phyloP scores from a whole-genome alignment of 2,329 filamentous ascomycete species.

The Aspergillus ochraceus region DNA sequence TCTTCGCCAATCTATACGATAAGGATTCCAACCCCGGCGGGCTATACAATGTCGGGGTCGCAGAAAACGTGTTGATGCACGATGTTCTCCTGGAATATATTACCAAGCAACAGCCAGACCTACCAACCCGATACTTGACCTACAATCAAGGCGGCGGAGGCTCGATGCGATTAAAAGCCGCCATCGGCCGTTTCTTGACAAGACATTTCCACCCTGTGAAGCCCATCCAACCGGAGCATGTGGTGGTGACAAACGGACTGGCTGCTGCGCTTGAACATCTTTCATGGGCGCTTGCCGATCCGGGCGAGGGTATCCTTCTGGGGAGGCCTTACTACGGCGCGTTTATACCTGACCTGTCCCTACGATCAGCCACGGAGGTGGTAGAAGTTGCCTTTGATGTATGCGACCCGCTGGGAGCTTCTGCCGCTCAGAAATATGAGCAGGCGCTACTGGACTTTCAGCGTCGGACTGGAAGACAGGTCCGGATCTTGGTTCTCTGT shows the following conservation, averaged over 20 bases:
- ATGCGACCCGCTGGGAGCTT: conserved; percentile 44
- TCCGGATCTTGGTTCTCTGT: conserved; percentile 51
- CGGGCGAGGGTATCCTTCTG: conserved; percentile 36
- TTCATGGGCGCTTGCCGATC: conserved; percentile 33
- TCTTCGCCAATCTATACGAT: no score
- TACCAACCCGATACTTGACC: conserved; percentile 33
- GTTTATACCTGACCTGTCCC: conserved; percentile 48
- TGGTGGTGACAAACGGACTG: conserved; percentile 37
- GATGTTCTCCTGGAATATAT: conserved; percentile 42
- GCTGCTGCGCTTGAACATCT: conserved; percentile 37
- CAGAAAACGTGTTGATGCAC: conserved; percentile 57
- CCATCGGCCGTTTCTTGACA: conserved; percentile 35
- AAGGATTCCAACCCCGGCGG: no score
- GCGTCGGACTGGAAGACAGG: conserved; percentile 37
- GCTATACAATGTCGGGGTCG: conserved; percentile 47
- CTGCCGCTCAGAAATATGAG: conserved; percentile 49
- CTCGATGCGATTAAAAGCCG: conserved; percentile 24
- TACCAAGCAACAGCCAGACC: conserved; percentile 40
- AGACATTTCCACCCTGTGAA: conserved; percentile 29
- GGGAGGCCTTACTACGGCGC: conserved; percentile 47
- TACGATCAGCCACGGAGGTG: conserved; percentile 45
- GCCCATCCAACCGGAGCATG: conserved; percentile 27
- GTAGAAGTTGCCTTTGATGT: conserved; percentile 47
- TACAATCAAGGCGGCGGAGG: conserved; percentile 39
- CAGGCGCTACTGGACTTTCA: conserved; percentile 39